These are phyloP conservation scores for Xanthoparmelia taractica DNA, from an alignment of 495 filamentous ascomycete genomes.

Conservation along the genomic window DNA sequence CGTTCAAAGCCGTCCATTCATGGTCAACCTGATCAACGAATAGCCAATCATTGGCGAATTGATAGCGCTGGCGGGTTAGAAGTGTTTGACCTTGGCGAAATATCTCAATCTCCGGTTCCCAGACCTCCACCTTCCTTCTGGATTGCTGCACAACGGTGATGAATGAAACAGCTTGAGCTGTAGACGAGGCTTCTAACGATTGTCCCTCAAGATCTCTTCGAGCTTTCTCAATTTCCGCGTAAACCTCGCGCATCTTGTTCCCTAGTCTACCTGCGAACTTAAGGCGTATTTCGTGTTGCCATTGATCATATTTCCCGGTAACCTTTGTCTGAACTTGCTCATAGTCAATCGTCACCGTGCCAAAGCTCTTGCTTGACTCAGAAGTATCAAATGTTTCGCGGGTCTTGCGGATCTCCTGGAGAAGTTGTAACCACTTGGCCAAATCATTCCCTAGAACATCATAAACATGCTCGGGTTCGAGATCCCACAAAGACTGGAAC, in stretches of 20 bases:
- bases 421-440: constrained; percentile 82
- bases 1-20: constrained; percentile 85
- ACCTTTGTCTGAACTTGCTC: constrained; percentile 97
- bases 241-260: constrained; percentile 81
- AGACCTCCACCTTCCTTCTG: constrained; percentile 82
- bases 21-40: constrained; percentile 88
- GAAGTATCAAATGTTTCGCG: constrained; percentile 93
- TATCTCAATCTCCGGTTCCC: constrained; percentile 90
- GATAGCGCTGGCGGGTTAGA: constrained; percentile 78
- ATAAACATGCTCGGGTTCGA: constrained; percentile 91
- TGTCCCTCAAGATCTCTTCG: constrained; percentile 82
- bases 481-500: constrained; percentile 97
- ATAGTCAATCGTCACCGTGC: constrained; percentile 89
- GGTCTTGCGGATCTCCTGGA: constrained; percentile 90
- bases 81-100: constrained; percentile 94
- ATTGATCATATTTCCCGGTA: constrained; percentile 98
- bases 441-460: constrained; percentile 85
- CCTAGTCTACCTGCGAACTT: constrained; percentile 88
- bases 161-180: constrained; percentile 92
- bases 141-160: constrained; percentile 96
- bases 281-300: constrained; percentile 92
- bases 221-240: constrained; percentile 80
- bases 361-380: constrained; percentile 81
- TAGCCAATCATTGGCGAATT: constrained; percentile 88
- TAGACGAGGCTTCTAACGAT: constrained; percentile 84